These are phyloP conservation scores for Megacollybia platyphylla DNA, from an alignment of 1,284 basidiomycete genomes.

Conservation along the genomic window DNA sequence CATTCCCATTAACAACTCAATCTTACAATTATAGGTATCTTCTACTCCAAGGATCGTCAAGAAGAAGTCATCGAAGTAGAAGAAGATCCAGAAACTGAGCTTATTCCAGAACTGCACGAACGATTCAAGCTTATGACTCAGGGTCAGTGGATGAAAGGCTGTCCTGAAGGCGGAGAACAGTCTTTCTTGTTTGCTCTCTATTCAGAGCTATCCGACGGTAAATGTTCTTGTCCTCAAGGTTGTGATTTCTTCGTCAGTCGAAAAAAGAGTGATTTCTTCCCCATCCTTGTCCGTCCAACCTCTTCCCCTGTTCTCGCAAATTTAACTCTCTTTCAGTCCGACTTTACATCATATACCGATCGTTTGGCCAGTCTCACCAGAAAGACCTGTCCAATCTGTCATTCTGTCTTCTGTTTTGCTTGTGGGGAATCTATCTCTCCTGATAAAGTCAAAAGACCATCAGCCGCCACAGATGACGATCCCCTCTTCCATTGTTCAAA, in stretches of 20 bases:
- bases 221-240: constrained; percentile 57
- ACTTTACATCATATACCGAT: constrained; percentile 59
- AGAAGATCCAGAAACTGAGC: constrained; percentile 50
- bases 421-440: constrained; percentile 62
- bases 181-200: constrained; percentile 79
- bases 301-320: neutral
- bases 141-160: constrained; percentile 94
- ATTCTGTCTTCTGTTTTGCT: constrained; percentile 63
- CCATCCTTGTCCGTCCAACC: constrained; percentile 53
- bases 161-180: constrained; percentile 86
- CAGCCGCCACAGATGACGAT: constrained; percentile 29
- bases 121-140: constrained; percentile 63
- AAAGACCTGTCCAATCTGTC: constrained; percentile 53
- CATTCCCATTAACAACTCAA: neutral
- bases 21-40: constrained; percentile 38
- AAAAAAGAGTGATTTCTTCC: constrained; percentile 69
- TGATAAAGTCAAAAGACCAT: constrained; percentile 26
- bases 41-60: constrained; percentile 82
- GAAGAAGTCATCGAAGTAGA: constrained; percentile 82
- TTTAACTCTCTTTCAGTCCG: constrained; percentile 30
- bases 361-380: constrained; percentile 48
- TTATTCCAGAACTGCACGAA: constrained; percentile 30
- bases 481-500: constrained; percentile 79
- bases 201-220: constrained; percentile 50
- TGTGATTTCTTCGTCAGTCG: constrained; percentile 53